Evolutionary conservation across 257 asterid genomes (phyloP), one percentile per base, ranked within the genome.

Genomic region (Penstemon barbatus): DNA sequence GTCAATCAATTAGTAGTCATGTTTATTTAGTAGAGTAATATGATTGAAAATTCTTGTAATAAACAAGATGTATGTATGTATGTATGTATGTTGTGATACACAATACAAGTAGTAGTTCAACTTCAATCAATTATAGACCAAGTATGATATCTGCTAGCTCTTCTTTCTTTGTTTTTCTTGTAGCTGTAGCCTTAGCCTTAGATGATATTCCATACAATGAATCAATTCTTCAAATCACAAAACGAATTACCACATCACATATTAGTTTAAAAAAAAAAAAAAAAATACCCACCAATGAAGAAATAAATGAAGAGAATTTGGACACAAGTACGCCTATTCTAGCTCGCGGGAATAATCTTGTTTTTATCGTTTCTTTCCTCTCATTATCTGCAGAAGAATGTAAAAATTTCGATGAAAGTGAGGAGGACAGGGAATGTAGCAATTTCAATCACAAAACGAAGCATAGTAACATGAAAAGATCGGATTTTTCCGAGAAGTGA

Each of bases 361-460:
- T 73, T 4, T 5, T 86, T 68, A 63, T 86, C 75, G 79, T 83
- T 15, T 68, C 84, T 3, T 76, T 75, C 62, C 86, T 83, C 42
- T 81, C 89, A 5, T 0, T 74, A 6, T 63, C 81, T 25, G 60
- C 55, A 9, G 71, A 63, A 13, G 71, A 55, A 41, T 10, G 66
- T 5, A 48, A 33, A 57, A 38, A 60, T 68, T 8, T 68, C 15
- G 74, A 68, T 46, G 71, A 52, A 11, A 66, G 13, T 5, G n/a
- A n/a, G n/a, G 67, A 72, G 37, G 70, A 69, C 56, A 52, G 72
- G 45, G 71, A 65, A 4, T 48, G 43, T 5, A 61, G 19, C 2
- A 65, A 52, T 8, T 25, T 18, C 54, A 65, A 63, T 13, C 51
- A 6, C 3, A 71, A 52, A 59, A 52, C 8, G 11, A 75, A 58